A percentile compares a stretch with the other conserved stretches of the same genome.
These are phyloP conservation scores for Diplodia mutila DNA, from an alignment of 2,329 filamentous ascomycete species.

Conservation along the genomic window DNA sequence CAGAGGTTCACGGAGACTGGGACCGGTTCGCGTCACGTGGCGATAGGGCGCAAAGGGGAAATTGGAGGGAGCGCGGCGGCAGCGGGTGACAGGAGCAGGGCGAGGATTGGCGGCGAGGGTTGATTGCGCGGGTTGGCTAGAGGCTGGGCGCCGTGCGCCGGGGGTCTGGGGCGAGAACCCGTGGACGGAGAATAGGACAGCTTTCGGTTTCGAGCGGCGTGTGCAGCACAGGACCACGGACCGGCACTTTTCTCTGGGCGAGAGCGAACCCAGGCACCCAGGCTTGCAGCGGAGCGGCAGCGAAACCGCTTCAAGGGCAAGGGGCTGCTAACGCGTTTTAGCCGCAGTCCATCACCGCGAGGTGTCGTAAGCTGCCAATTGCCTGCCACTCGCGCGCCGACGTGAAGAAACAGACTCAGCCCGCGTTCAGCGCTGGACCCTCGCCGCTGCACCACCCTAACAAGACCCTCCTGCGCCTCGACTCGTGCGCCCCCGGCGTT, in stretches of 20 bases:
- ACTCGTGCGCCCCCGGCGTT: constrained; percentile 21
- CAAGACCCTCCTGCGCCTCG: neutral
- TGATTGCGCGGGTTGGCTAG: constrained; percentile 15
- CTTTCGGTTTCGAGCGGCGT: constrained; percentile 9
- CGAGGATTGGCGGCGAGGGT: constrained; percentile 14
- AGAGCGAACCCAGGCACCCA: neutral
- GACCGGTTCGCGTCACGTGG: constrained; percentile 10
- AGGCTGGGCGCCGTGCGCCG: constrained; percentile 20
- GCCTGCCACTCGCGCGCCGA: constrained; percentile 8
- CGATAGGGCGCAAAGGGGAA: constrained; percentile 18
- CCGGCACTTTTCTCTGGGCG: constrained; percentile 19
- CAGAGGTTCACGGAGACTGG: neutral
- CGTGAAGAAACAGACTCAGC: constrained; percentile 15
- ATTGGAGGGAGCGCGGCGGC: constrained; percentile 13
- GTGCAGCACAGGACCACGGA: too few species aligned
- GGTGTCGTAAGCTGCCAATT: constrained; percentile 22
- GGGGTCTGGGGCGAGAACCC: neutral
- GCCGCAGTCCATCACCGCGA: constrained; percentile 16
- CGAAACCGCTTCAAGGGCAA: constrained; percentile 18
- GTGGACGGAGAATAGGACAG: constrained; percentile 21
- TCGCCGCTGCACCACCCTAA: neutral
- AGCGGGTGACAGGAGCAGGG: constrained; percentile 4
- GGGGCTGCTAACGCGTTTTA: constrained; percentile 25
- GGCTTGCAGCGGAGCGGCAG: constrained; percentile 6
- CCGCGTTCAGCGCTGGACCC: neutral